Evolutionary conservation across 1,139 yeast species (phyloP), one percentile per base, ranked within the genome.

Genomic region (Pneumocystis canis): DNA sequence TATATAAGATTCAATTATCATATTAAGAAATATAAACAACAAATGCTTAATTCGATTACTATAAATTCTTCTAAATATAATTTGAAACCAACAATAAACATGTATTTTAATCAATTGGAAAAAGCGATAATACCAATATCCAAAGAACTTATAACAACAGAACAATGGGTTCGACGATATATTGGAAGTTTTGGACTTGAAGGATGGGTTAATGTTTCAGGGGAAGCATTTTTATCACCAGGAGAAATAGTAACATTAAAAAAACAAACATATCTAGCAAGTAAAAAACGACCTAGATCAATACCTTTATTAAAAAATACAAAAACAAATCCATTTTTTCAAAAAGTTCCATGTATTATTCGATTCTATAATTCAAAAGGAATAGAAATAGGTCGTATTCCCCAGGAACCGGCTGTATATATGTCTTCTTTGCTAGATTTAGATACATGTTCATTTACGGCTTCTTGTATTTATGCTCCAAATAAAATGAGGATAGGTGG

Each of bases 131-230:
- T n/a, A 59, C 63, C n/a, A n/a, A n/a, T 63, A 61, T 60, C 11
- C 16, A 3, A 32, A 18, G 57, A 30, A 14, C 4, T 31, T n/a
- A 31, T 18, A 33, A 11, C n/a, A 20, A 35, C 5, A 16, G 37
- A 47, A 39, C 57, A 16, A 20, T 59, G 31, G 32, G 18, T 7
- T 47, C 28, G 3, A 56, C 28, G 30, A 56, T 59, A 31, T 11
- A 47, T 59, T 14, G 32, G 31, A 20, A 33, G 60, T n/a, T 53
- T 28, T 41, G 62, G 37, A 32, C 58, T 33, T 14, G 35, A 82
- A 62, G 90, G 89, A 1, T 85, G 90, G 87, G 89, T 95, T 9
- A 88, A 95, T 0, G 75, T 96, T 61, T 88, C 94, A 0, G 85
- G 87, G 0, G 69, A 78, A 57, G 76, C 75, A 59, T 79, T 84